Base-by-base conservation (phyloP, 495 filamentous ascomycete genomes). In the Endocarpon pusillum region DNA sequence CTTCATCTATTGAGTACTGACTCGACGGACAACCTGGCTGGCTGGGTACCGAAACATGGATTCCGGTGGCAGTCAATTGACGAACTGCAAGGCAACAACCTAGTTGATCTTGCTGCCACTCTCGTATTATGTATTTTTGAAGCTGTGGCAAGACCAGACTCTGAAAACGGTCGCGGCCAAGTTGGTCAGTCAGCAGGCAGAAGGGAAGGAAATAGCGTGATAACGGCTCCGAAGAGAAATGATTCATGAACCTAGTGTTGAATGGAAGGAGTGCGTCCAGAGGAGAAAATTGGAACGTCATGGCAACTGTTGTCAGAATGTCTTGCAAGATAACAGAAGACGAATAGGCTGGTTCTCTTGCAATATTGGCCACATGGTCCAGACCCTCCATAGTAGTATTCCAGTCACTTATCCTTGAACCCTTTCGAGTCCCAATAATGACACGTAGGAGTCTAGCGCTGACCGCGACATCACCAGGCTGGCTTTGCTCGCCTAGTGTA, bases 131-230 rank as follows among this genome's bases (percentile, higher is more conserved):
- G 42, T 83, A 94, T 54, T 75, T 81, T 48, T 86, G 77, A 41
- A 96, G 81, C 42, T 81, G 71, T 32, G 81, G 81, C 9, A 83
- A 58, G 8, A 91, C 57, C 8, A 94, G 61, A 33, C 68, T 68
- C 27, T 73, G 62, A 49, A 96, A 97, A 26, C 81, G 66, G 35
- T 87, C 78, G 7, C 63, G 46, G 27, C 79, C 73, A 36, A 85
- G 57, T 25, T 81, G 68, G 0, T 77, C 69, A 41, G 86, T 73
- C 21, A 81, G 75, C 10, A 74, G 73, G 49, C 80, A 94, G 47
- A 94, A 94, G 3, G 71, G 62, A 30, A 94, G 59, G 52, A 96
- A 96, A 22, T 72, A 69, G 33, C 49, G 49, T 38, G 73, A 69
- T 33, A 80, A 61, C 2, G 57, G 61, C 14, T 74, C 72, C 30